Evolutionary conservation across 2,329 filamentous ascomycete species (phyloP).

Genomic region (Colletotrichum tanaceti): DNA sequence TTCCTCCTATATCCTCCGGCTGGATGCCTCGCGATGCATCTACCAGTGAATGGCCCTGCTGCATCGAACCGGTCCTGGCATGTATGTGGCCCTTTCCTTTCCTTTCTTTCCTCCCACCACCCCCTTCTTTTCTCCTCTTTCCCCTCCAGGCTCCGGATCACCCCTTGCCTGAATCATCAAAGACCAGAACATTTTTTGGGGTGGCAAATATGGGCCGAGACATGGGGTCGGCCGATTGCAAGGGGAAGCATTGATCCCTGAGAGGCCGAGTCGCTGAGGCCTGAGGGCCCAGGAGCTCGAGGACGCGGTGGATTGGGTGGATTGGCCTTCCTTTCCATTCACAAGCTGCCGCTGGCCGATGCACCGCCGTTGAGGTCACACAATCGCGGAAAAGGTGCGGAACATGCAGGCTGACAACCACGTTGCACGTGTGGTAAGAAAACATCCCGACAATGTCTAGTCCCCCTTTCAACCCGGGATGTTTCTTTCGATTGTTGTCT

Average conservation of each 20-base stretch:
- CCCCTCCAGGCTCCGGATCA: not conserved
- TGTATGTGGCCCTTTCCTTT: not conserved
- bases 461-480: no score
- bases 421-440: no score
- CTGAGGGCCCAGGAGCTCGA: no score
- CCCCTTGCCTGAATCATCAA: not conserved
- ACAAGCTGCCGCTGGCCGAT: no score
- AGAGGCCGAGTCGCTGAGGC: not conserved
- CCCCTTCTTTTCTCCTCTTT: not conserved
- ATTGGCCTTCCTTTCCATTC: no score
- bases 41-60: not conserved
- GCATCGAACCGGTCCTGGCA: not conserved
- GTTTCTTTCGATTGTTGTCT: no score
- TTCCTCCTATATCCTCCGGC: not conserved
- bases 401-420: no score
- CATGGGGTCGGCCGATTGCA: conserved; percentile 10
- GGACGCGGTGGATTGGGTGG: no score
- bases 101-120: no score
- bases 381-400: no score
- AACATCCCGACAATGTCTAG: no score
- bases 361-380: no score
- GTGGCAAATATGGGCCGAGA: conserved; percentile 24
- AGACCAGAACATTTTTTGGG: conserved; percentile 22
- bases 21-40: not conserved
- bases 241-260: conserved; percentile 21